Percentiles rank a stretch among this genome's conserved stretches.
phyloP scores from a whole-genome alignment of 768 basidiomycete species.

The Phaeolepiota aurea region DNA sequence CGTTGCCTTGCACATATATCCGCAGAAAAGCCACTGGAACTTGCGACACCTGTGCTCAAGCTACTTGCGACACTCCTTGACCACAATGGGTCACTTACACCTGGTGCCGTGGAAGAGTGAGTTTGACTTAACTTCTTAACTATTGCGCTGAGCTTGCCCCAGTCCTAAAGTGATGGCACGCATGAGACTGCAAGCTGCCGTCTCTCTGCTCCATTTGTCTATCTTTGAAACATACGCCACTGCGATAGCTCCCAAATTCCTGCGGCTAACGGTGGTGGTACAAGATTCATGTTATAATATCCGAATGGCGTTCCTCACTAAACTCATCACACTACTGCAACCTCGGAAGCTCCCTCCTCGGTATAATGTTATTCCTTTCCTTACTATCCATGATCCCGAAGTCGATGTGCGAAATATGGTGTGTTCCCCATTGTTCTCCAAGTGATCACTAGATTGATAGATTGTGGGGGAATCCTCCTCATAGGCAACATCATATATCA shows the following conservation, averaged over 20 bases:
- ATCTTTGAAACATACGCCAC: constrained; percentile 48
- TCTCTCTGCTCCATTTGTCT: constrained; percentile 73
- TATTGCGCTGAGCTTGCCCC: constrained; percentile 4
- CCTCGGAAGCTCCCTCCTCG: constrained; percentile 55
- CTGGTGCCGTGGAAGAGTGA: constrained; percentile 39
- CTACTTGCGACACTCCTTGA: constrained; percentile 69
- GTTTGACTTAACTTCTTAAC: constrained; percentile 1
- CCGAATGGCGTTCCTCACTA: constrained; percentile 68
- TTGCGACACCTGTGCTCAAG: constrained; percentile 68
- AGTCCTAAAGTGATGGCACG: constrained; percentile 64
- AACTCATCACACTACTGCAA: constrained; percentile 60
- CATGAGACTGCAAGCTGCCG: constrained; percentile 75
- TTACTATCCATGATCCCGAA: constrained; percentile 90
- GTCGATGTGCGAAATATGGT: constrained; percentile 66
- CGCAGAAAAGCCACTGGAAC: constrained; percentile 50
- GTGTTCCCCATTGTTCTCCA: constrained; percentile 11
- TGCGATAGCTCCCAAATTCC: constrained; percentile 52
- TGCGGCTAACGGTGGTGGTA: constrained; percentile 60
- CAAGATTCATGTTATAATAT: constrained; percentile 93
- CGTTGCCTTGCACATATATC: constrained; percentile 64
- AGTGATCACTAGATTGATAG: constrained; percentile 3
- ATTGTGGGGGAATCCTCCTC: too few species aligned
- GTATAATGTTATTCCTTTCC: constrained; percentile 80
- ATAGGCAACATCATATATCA: constrained; percentile 53
- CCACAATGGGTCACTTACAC: constrained; percentile 53